These are phyloP conservation scores for Russula earlei DNA, from an alignment of 768 basidiomycete genomes.

Conservation along the genomic window DNA sequence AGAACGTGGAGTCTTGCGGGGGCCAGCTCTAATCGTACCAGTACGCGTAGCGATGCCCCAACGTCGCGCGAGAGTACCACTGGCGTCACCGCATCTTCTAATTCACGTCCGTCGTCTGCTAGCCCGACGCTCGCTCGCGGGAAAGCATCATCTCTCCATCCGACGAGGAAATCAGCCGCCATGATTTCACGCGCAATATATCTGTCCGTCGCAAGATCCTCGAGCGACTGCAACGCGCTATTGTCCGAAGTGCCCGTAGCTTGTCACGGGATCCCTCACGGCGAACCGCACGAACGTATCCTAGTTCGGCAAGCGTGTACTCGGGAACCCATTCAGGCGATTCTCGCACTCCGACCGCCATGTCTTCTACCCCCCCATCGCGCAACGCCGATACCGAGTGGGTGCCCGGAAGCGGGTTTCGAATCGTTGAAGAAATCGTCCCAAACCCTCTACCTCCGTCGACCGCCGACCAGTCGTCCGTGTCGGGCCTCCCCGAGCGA, in stretches of 20 bases:
- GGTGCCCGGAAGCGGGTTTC: constrained; percentile 31
- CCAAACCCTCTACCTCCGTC: neutral
- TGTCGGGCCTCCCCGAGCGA: constrained; percentile 10
- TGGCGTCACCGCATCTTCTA: neutral
- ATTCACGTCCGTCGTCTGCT: neutral
- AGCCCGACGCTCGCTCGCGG: constrained; percentile 5
- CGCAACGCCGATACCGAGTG: constrained; percentile 8
- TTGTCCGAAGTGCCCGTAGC: constrained; percentile 24
- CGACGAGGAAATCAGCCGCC: constrained; percentile 29
- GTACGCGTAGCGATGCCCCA: neutral
- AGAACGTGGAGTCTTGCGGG: neutral
- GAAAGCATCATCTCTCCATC: neutral
- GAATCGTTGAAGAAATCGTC: constrained; percentile 33
- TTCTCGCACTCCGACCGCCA: neutral
- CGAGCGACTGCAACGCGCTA: constrained; percentile 28
- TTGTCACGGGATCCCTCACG: constrained; percentile 14
- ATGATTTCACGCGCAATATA: constrained; percentile 40
- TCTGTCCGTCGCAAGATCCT: constrained; percentile 45
- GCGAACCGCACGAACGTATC: constrained; percentile 6
- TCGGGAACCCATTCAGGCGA: constrained; percentile 9
- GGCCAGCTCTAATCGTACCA: neutral
- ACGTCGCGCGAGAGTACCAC: neutral
- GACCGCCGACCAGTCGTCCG: neutral
- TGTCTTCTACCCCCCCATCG: neutral
- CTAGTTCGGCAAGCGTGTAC: constrained; percentile 13